These are phyloP conservation scores for Colletotrichum echinochloae DNA, from an alignment of 2,329 filamentous ascomycete genomes.

Conservation along the genomic window DNA sequence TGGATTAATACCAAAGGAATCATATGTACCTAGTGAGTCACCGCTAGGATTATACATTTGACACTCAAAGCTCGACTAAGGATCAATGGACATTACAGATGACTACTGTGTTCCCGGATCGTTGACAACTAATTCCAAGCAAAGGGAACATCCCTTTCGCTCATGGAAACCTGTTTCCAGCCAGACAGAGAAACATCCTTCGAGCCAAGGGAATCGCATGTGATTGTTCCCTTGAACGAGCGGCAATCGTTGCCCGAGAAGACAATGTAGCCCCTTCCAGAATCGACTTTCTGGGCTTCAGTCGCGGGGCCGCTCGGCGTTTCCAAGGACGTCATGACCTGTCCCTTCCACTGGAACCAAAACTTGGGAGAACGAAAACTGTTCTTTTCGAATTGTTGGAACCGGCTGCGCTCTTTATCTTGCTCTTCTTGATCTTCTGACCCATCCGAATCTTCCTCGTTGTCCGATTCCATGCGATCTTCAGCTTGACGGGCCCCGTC, in stretches of 20 bases:
- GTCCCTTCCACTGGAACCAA: constrained; percentile 35
- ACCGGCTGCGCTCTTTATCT: not conserved
- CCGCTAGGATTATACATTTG: no score
- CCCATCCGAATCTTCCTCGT: not conserved
- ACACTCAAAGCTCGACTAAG: not conserved
- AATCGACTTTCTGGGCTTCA: not conserved
- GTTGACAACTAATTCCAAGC: not conserved
- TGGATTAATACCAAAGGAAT: no score
- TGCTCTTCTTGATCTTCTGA: not conserved
- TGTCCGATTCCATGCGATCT: not conserved
- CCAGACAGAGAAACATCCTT: constrained; percentile 27
- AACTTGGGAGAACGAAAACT: constrained; percentile 36
- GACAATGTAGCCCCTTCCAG: constrained; percentile 29
- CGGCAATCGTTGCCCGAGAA: constrained; percentile 32
- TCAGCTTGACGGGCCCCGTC: not conserved
- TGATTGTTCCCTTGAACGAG: constrained; percentile 31
- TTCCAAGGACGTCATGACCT: accelerated
- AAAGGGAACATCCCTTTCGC: constrained; percentile 29
- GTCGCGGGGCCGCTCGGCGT: not conserved
- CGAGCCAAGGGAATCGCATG: constrained; percentile 13
- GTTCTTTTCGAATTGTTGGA: constrained; percentile 32
- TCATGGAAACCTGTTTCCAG: constrained; percentile 30
- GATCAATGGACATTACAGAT: not conserved
- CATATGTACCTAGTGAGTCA: no score
- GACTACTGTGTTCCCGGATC: not conserved